Base-by-base conservation (phyloP, 1,284 basidiomycete genomes). In the Gastroboletus turbinatus region DNA sequence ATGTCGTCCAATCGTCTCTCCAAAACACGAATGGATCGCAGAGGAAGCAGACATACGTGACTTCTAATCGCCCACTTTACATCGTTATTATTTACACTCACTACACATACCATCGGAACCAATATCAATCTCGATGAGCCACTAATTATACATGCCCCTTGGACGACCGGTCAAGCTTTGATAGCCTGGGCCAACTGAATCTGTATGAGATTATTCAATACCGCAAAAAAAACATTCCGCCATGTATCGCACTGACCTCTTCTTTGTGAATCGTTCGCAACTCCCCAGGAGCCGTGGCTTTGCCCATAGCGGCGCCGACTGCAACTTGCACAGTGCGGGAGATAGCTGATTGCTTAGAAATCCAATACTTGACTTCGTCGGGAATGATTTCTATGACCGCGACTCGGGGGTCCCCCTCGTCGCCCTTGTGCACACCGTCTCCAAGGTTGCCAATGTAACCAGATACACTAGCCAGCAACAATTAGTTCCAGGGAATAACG, bases 371-470 rank as follows among this genome's bases (percentile, higher is more conserved):
- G 60, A 95, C 87, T 73, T 93, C 91, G 25, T 87, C 80, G 0
- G 94, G 92, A 50, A 88, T 72, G 44, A 97, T 84, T 69, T 94
- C 85, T 63, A 97, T 89, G 39, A 94, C 69, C 2, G 85, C 81
- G 4, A 97, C 83, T 29, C 95, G 83, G 0, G 93, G 92, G 62
- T 97, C 95, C 55, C 82, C 78, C 53, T 82, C 80, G 66, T 90
- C 83, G 33, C 94, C 94, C 60, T 86, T 91, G 72, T 94, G 92
- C 17, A 89, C 75, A n/a, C 90, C 92, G 63, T 96, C 94, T 46
- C 87, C 86, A 58, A 95, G 78, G 69, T 96, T 88, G 21, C 90
- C 92, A 67, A 96, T 96, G 83, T 92, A 96, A 0, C 88, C 90
- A 13, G 84, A 75, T 43, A 82, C 76, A 4, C 87, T 89, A 49